phyloP scores from a whole-genome alignment of 2,329 filamentous ascomycete species.

The Colletotrichum spaethianum region DNA sequence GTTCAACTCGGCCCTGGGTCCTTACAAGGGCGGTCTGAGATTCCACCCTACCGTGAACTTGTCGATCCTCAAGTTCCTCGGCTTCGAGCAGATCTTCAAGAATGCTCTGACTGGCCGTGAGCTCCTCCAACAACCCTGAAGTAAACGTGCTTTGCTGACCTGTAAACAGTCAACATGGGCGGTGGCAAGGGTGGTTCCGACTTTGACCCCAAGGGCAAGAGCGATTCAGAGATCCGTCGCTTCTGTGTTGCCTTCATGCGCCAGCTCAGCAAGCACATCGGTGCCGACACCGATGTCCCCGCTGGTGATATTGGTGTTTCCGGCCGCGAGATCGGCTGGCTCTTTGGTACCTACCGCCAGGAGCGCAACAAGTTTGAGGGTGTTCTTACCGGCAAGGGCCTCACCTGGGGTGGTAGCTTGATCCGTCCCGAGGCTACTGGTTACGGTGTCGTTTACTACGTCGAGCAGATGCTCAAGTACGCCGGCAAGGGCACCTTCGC shows the following conservation, averaged over 20 bases:
- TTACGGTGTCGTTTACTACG: conserved; percentile 96
- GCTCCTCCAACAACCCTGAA: conserved; percentile 53
- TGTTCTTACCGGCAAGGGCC: conserved; percentile 95
- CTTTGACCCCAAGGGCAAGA: conserved; percentile 99
- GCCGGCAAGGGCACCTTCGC: conserved; percentile 88
- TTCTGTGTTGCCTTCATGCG: conserved; percentile 98
- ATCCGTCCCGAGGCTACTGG: conserved; percentile 98
- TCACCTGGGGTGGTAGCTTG: conserved; percentile 91
- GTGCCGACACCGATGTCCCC: conserved; percentile 94
- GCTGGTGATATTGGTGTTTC: conserved; percentile 97
- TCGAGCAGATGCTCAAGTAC: conserved; percentile 94
- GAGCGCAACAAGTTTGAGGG: conserved; percentile 94
- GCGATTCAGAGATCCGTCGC: conserved; percentile 95
- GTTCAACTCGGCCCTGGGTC: conserved; percentile 97
- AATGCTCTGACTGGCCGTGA: conserved; percentile 95
- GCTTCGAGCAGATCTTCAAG: conserved; percentile 99
- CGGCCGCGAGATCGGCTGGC: conserved; percentile 91
- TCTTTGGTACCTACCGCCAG: conserved; percentile 95
- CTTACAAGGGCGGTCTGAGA: conserved; percentile 97
- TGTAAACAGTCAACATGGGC: conserved; percentile 82
- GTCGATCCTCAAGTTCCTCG: conserved; percentile 88
- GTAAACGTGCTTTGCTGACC: conserved; percentile 38
- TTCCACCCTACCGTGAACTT: conserved; percentile 92
- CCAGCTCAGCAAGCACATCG: conserved; percentile 95
- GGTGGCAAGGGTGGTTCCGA: conserved; percentile 98